Conservation (phyloP, 306 rosid genomes). For the Casuarina glauca region DNA sequence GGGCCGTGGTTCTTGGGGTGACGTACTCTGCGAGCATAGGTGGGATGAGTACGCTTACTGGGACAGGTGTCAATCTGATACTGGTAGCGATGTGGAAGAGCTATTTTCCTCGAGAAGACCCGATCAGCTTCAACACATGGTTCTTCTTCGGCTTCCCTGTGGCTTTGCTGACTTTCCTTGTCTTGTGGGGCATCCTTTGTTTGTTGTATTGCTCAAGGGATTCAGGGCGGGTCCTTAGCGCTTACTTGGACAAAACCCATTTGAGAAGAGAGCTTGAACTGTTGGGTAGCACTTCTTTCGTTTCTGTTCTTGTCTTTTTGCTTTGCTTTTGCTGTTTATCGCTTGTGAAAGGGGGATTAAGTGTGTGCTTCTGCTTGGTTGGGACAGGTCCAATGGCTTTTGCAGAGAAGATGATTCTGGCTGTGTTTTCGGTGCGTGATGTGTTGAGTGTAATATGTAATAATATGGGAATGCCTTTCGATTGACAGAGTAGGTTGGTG, state of each 20-base stretch:
- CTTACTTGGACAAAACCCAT: constrained; percentile 62
- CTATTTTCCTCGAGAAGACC: constrained; percentile 52
- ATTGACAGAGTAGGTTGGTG: constrained; percentile 10
- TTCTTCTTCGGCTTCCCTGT: constrained; percentile 63
- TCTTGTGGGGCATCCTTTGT: constrained; percentile 64
- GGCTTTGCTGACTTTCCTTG: constrained; percentile 49
- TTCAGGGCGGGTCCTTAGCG: constrained; percentile 49
- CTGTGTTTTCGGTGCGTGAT: constrained; percentile 61
- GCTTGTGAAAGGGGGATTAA: no score
- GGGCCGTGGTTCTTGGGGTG: constrained; percentile 78
- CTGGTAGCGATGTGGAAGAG: constrained; percentile 87
- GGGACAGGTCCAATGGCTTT: constrained; percentile 76
- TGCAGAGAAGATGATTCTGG: constrained; percentile 85
- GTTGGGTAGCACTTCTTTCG: constrained; percentile 48
- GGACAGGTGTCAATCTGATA: constrained; percentile 88
- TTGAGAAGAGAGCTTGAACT: constrained; percentile 72
- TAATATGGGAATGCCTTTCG: background rate
- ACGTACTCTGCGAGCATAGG: constrained; percentile 63
- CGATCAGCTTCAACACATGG: constrained; percentile 79
- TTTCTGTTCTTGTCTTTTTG: no score
- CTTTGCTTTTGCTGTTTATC: background rate
- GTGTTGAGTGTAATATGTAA: background rate
- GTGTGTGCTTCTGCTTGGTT: background rate
- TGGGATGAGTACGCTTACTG: constrained; percentile 82
- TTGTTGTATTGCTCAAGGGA: constrained; percentile 51